Conservation (phyloP, 176 grass and related monocot species). For the Bonia amplexicaulis region DNA sequence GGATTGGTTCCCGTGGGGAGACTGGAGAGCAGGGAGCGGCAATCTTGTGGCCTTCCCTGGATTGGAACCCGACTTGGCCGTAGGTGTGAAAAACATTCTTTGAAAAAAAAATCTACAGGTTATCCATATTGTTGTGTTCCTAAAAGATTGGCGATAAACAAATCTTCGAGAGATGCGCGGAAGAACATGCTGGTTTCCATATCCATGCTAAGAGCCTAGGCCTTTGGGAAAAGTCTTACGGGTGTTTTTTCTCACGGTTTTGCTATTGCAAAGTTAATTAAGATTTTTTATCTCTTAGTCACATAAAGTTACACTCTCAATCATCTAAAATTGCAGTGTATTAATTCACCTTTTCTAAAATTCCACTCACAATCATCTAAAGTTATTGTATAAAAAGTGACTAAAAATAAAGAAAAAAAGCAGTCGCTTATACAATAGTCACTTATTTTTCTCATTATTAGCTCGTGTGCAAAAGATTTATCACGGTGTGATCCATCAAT, state of each 20-base stretch:
- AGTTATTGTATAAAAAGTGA: too few species aligned
- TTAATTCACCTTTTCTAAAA: too few species aligned
- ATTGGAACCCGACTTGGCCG: not conserved
- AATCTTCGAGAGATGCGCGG: not conserved
- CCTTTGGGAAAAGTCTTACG: not conserved
- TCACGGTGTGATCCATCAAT: not conserved
- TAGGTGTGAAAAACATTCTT: not conserved
- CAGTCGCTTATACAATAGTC: too few species aligned
- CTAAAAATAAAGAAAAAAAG: too few species aligned
- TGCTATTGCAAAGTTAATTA: too few species aligned
- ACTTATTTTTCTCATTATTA: too few species aligned
- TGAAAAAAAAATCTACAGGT: not conserved
- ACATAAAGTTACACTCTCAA: too few species aligned
- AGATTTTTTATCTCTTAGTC: too few species aligned
- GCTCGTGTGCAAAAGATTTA: not conserved
- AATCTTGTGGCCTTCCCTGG: too few species aligned
- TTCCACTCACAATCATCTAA: too few species aligned
- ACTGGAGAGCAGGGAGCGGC: not conserved
- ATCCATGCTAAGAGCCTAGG: not conserved
- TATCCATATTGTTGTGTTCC: not conserved
- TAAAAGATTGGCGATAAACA: not conserved
- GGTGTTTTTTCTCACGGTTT: not conserved
- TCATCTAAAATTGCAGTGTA: too few species aligned
- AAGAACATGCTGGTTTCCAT: not conserved
- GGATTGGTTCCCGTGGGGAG: not conserved